A percentile compares a stretch with the other conserved stretches of the same genome.
phyloP scores from a whole-genome alignment of 73 alveolate genomes.

The Effrenium voratum region DNA sequence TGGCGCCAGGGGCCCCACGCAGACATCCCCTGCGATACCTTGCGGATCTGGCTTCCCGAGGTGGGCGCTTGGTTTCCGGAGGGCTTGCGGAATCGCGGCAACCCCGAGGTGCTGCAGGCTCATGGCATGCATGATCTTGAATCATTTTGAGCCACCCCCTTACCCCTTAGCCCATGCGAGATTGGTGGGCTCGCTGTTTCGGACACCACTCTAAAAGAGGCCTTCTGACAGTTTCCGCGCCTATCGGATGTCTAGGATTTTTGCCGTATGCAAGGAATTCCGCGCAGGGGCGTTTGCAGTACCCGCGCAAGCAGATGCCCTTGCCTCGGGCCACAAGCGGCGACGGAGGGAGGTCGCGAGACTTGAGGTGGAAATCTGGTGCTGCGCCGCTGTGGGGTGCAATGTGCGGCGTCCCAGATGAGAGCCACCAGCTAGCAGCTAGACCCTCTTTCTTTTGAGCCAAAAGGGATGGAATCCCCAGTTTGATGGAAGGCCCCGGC shows the following conservation, averaged over 20 bases:
- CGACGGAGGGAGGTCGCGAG: background rate
- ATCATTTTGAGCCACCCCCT: too few relatives aligned
- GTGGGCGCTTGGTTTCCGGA: constrained; percentile 91
- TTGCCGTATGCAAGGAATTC: constrained; percentile 34
- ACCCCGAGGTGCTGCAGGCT: constrained; percentile 57
- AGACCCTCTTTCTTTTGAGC: too few relatives aligned
- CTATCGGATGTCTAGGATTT: background rate
- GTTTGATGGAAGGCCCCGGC: too few relatives aligned
- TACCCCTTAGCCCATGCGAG: too few relatives aligned
- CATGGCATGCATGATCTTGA: too few relatives aligned
- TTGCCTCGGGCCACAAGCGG: background rate
- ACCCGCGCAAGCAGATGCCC: constrained; percentile 21
- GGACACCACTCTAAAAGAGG: too few relatives aligned
- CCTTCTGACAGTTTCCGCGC: too few relatives aligned
- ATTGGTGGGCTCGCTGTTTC: too few relatives aligned
- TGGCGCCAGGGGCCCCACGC: constrained; percentile 8
- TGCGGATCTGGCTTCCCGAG: background rate
- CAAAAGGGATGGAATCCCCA: too few relatives aligned
- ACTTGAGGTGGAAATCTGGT: constrained; percentile 62
- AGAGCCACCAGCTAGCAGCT: too few relatives aligned
- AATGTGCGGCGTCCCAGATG: too few relatives aligned
- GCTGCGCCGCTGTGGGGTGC: constrained; percentile 45
- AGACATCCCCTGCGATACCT: background rate
- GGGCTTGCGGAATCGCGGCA: constrained; percentile 58
- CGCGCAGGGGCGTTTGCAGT: constrained; percentile 82